phyloP scores from a whole-genome alignment of 2,329 filamentous ascomycete genomes.

The Botrytis hyacinthi region DNA sequence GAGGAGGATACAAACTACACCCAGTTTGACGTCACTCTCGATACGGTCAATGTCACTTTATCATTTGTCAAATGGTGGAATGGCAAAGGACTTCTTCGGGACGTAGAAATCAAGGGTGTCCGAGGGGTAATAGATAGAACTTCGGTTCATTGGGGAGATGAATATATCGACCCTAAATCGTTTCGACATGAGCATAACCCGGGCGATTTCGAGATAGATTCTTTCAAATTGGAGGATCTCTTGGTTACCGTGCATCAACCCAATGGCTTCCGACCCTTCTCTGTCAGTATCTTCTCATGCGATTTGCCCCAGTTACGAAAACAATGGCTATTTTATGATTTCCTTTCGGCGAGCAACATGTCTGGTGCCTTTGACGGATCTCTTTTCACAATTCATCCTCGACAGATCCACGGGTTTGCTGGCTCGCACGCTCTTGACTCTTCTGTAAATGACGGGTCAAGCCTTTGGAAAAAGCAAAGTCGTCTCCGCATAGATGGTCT shows the following conservation, averaged over 20 bases:
- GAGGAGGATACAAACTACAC: constrained; percentile 95
- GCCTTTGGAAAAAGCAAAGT: constrained; percentile 93
- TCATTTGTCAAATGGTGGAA: constrained; percentile 99
- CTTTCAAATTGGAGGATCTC: constrained; percentile 93
- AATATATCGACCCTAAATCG: constrained; percentile 74
- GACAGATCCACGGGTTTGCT: constrained; percentile 79
- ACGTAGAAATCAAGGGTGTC: constrained; percentile 92
- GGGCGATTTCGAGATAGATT: constrained; percentile 95
- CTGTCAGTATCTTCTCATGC: constrained; percentile 92
- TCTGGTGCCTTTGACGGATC: constrained; percentile 94
- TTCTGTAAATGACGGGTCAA: constrained; percentile 59
- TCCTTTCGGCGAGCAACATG: constrained; percentile 92
- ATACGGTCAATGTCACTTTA: constrained; percentile 91
- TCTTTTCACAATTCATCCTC: constrained; percentile 92
- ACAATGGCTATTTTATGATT: constrained; percentile 97
- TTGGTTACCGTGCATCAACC: constrained; percentile 91
- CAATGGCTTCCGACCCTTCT: constrained; percentile 85
- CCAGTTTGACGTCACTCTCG: constrained; percentile 92
- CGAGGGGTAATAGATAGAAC: constrained; percentile 90
- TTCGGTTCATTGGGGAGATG: constrained; percentile 68
- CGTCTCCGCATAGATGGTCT: constrained; percentile 88
- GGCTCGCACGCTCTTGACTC: constrained; percentile 56
- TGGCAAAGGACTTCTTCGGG: constrained; percentile 83
- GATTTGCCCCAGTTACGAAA: constrained; percentile 90
- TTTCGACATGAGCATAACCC: constrained; percentile 85